Base-by-base conservation (phyloP, 768 basidiomycete species). In the Tricholoma hemisulphureum region DNA sequence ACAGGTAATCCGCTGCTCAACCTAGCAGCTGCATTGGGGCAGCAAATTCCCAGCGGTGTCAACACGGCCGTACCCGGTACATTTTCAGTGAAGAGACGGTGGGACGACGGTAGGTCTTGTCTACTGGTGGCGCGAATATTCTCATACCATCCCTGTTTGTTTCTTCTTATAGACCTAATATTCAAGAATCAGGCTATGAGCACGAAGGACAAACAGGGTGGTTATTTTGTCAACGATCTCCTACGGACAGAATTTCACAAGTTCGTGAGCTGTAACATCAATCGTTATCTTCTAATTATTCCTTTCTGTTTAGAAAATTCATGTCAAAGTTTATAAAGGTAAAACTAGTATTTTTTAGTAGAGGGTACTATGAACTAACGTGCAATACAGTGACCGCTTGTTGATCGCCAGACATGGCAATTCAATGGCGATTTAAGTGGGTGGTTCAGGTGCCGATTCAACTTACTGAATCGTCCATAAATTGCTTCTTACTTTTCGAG, bases 121-220 rank as follows among this genome's bases (percentile, higher is more conserved):
- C 8, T 55, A 45, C 61, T n/a, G n/a, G n/a, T n/a, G n/a, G n/a
- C 55, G 24, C 57, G 57, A 45, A 56, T 57, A 24, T 32, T 48
- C 7, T n/a, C 43, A n/a, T n/a, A 21, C 37, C 31, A 52, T 37
- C 28, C 8, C 20, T 26, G 31, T 18, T 41, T 41, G 18, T 32
- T 32, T 32, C 32, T 32, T 41, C 39, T 37, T 67, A 29, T 65
- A 94, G 94, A 99, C 72, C 78, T 97, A 54, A 95, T 98, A 67
- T 98, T 98, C 85, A 98, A 98, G 78, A 98, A 98, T 71, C 97
- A 99, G 73, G 93, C 97, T 0, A 86, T 87, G 73, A 83, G 80
- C 29, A 70, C 80, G 48, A 81, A 76, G 57, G 82, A 86, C 54
- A 87, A 86, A 68, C 73, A 78, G 2, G 80, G 82, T 64, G 87